Evolutionary conservation across 2,329 filamentous ascomycete species (phyloP).

Genomic region (Periconia sp.): DNA sequence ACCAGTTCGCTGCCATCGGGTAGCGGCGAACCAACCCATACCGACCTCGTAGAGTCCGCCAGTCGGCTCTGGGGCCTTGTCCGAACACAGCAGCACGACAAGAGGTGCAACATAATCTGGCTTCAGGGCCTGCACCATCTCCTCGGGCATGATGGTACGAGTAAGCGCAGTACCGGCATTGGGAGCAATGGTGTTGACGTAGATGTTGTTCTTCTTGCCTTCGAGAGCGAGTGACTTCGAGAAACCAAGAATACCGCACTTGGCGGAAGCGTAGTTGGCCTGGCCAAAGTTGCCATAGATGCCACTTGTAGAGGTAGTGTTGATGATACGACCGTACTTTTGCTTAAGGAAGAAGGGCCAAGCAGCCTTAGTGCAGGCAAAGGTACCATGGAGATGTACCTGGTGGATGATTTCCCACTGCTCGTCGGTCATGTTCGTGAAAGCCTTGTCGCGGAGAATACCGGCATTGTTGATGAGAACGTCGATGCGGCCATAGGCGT

Average conservation of each 20-base stretch:
- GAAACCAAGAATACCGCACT: constrained; percentile 85
- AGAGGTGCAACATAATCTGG: constrained; percentile 96
- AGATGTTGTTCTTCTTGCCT: constrained; percentile 97
- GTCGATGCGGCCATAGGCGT: constrained; percentile 90
- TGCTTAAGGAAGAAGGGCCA: constrained; percentile 99
- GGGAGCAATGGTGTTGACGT: constrained; percentile 95
- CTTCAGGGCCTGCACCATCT: constrained; percentile 99
- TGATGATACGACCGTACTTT: constrained; percentile 96
- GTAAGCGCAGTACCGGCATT: constrained; percentile 98
- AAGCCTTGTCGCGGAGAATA: constrained; percentile 97
- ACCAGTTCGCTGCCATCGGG: constrained; percentile 91
- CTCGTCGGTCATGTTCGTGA: constrained; percentile 94
- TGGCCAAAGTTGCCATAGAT: constrained; percentile 99
- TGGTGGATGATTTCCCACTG: constrained; percentile 92
- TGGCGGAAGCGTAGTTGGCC: constrained; percentile 86
- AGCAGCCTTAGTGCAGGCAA: constrained; percentile 95
- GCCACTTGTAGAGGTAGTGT: constrained; percentile 95
- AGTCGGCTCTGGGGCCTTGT: constrained; percentile 85
- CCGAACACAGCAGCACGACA: constrained; percentile 83
- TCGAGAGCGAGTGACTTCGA: constrained; percentile 91
- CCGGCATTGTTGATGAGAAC: constrained; percentile 98
- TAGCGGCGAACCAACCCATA: constrained; percentile 89
- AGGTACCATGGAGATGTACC: constrained; percentile 92
- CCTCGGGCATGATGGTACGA: constrained; percentile 89
- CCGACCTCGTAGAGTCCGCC: constrained; percentile 93